Evolutionary conservation across 257 asterid species (phyloP), one percentile per base, ranked within the genome.

Genomic region (Anisodus tanguticus): DNA sequence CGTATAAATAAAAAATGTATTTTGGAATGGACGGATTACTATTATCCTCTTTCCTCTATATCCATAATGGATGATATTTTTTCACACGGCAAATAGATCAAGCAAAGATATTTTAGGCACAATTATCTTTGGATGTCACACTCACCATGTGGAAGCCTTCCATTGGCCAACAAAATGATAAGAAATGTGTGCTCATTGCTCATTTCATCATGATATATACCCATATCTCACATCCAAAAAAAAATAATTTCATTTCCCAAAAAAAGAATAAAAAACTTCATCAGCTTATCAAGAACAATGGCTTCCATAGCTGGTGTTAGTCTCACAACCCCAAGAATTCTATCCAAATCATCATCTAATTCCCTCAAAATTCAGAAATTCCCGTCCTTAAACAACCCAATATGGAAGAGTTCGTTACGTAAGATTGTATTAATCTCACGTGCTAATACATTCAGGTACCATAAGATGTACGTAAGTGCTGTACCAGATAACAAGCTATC

Each of bases 291-390:
- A 35, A 31, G 0, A 8, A 41, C 60, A 26, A 94, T 93, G 97
- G 95, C 97, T 53, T 82, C 97, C 2, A 43, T 90, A 37, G 88
- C 95, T 55, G 92, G 97, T 83, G 85, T 92, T 80, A 90, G 88
- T 90, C 79, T 95, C 79, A 84, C 92, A 37, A 35, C 87, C 83
- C 90, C 92, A 0, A 91, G 85, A 31, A 37, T 87, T 54, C 84
- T 90, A 55, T 80, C 91, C 41, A 87, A 62, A 84, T 84, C 92
- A 43, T 41, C 45, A 31, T 49, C 85, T 8, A 88, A 87, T 39
- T 81, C 88, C 12, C 31, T 92, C 0, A 90, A 87, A 57, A 26
- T 86, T 22, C 86, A 69, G 3, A 81, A 66, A 78, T 80, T 78
- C 55, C 55, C 53, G 7, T 66, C 87, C 47, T 86, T 71, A 89